Conservation (phyloP, 352 stramenopile species). For the Pythium guiyangense region DNA sequence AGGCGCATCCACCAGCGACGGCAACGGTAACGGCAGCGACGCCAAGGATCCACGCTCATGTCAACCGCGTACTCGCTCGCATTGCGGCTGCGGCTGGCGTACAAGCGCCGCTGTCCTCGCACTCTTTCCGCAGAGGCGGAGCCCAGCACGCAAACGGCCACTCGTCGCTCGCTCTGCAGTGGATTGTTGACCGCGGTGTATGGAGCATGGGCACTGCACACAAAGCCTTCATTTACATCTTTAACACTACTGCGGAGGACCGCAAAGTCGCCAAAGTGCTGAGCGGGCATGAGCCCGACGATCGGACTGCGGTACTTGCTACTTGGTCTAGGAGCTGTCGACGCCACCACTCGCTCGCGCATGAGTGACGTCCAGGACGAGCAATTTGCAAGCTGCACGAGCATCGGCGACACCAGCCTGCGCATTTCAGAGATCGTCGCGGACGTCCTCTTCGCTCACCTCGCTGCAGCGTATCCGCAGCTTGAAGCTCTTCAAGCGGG, state of each 20-base stretch:
- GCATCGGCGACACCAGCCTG: background rate
- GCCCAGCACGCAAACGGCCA: conserved; percentile 8
- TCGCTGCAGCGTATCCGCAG: background rate
- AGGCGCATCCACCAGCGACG: too few relatives aligned
- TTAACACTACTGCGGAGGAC: conserved; percentile 16
- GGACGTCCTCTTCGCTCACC: background rate
- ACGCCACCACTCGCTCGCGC: background rate
- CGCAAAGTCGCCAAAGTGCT: conserved; percentile 7
- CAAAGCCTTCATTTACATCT: conserved; percentile 19
- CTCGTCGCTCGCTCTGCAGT: conserved; percentile 4
- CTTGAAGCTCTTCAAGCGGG: background rate
- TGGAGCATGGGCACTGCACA: conserved; percentile 14
- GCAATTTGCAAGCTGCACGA: background rate
- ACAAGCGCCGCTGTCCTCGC: too few relatives aligned
- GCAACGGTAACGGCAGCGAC: too few relatives aligned
- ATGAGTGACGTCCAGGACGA: background rate
- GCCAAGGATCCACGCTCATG: background rate
- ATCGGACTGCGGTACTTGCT: too few relatives aligned
- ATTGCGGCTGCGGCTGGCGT: background rate
- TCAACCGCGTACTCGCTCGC: background rate
- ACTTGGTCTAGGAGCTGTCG: too few relatives aligned
- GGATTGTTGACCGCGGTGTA: conserved; percentile 15
- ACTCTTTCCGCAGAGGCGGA: conserved; percentile 2
- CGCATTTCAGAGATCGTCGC: background rate
- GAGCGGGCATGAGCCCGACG: too few relatives aligned